These are phyloP conservation scores for Podospora pseudopauciseta DNA, from an alignment of 495 filamentous ascomycete species.

Conservation along the genomic window DNA sequence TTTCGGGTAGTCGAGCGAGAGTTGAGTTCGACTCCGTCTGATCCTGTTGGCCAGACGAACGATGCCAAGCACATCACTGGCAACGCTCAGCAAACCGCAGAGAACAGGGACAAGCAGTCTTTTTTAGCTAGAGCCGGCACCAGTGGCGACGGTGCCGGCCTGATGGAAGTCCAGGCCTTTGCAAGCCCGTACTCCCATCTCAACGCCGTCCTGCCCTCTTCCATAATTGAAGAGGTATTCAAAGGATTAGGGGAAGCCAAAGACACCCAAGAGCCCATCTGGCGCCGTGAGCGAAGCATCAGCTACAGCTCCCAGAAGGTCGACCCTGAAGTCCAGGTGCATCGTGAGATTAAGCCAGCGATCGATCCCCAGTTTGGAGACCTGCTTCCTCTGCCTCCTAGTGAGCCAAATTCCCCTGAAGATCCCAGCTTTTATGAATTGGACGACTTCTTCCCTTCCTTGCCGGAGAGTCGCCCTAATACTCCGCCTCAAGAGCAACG, in stretches of 20 bases:
- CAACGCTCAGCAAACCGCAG: conserved; percentile 17
- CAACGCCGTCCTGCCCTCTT: conserved; percentile 41
- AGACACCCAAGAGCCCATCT: background rate
- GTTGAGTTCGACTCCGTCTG: conserved; percentile 44
- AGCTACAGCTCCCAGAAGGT: conserved; percentile 37
- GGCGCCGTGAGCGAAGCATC: conserved; percentile 24
- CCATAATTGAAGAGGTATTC: conserved; percentile 20
- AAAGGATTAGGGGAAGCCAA: background rate
- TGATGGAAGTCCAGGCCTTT: conserved; percentile 43
- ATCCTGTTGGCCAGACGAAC: conserved; percentile 30
- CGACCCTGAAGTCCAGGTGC: conserved; percentile 46
- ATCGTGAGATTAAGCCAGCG: conserved; percentile 49
- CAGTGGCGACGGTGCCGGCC: conserved; percentile 59
- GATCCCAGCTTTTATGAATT: conserved; percentile 18
- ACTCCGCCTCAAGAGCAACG: conserved; percentile 41
- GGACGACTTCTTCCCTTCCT: conserved; percentile 39
- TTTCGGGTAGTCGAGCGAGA: conserved; percentile 36
- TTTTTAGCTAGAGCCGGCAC: conserved; percentile 63
- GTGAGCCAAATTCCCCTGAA: conserved; percentile 43
- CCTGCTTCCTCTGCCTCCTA: conserved; percentile 53
- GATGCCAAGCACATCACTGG: conserved; percentile 38
- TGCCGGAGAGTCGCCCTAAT: conserved; percentile 52
- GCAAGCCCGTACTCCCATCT: conserved; percentile 30
- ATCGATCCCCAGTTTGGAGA: conserved; percentile 57
- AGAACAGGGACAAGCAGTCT: conserved; percentile 44